Evolutionary conservation across 306 rosid genomes (phyloP).

Genomic region (Lathyrus aphaca): DNA sequence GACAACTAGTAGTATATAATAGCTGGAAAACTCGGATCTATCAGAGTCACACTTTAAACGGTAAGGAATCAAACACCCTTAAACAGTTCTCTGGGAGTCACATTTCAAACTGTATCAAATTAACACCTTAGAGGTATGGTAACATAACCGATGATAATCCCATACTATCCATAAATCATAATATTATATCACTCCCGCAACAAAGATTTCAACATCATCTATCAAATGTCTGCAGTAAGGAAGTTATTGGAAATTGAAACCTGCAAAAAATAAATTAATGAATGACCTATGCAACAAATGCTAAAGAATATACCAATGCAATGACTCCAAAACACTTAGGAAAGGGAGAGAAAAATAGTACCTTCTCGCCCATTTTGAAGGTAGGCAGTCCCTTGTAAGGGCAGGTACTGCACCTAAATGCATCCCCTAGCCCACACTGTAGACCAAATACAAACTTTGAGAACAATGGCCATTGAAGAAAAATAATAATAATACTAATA

Average conservation of each 20-base stretch:
- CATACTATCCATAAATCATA: too few relatives aligned
- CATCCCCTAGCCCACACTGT: constrained; percentile 99
- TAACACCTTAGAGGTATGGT: neutral
- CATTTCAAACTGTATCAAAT: too few relatives aligned
- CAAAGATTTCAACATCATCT: constrained; percentile 9
- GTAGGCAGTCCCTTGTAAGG: constrained; percentile 96
- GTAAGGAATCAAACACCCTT: constrained; percentile 21
- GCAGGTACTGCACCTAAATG: constrained; percentile 91
- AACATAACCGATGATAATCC: neutral
- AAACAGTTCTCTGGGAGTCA: neutral
- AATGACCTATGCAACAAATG: neutral
- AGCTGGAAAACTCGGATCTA: constrained; percentile 1
- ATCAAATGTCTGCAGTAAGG: constrained; percentile 80
- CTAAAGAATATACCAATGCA: constrained; percentile 2
- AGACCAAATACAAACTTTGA: constrained; percentile 43
- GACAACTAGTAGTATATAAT: neutral
- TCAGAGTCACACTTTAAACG: neutral
- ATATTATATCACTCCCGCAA: neutral
- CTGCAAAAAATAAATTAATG: constrained; percentile 48
- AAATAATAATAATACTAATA: neutral
- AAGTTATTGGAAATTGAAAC: constrained; percentile 65
- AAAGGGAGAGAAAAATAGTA: constrained; percentile 31
- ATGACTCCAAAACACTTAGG: neutral
- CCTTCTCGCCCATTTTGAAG: constrained; percentile 97
- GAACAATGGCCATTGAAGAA: constrained; percentile 28